Base-by-base conservation (phyloP, 768 basidiomycete species). In the Nidula microcarpa region DNA sequence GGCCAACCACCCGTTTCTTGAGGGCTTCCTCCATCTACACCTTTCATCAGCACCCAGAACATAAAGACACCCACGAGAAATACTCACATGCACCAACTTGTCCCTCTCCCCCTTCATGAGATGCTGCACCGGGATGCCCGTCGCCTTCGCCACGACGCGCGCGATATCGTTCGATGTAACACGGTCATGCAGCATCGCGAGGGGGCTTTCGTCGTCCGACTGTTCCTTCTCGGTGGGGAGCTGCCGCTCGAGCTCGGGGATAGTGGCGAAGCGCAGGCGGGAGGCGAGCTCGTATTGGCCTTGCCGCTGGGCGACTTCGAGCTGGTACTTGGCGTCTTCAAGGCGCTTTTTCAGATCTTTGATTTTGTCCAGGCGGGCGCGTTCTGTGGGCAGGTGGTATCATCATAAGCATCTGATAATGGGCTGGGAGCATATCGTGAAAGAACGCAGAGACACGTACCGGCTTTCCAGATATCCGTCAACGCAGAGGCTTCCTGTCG, bases 101-200 rank as follows among this genome's bases (percentile, higher is more conserved):
- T 98, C 91, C 57, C 87, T 75, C 67, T 98, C 94, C 4, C 94
- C 93, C 65, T 90, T 91, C 59, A 96, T 68, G 55, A 96, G 69
- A 62, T 87, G 94, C 67, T 91, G 84, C 1, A 95, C 92, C 0
- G 94, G 94, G 30, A 96, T 94, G 5, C 94, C 94, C 0, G 94
- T 97, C 0, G 89, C 79, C 63, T 87, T 89, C 6, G 91, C 91
- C 3, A 95, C 88, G 17, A 95, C 94, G 2, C 89, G 77, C 2
- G 94, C 84, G 47, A 96, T 94, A 65, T 95, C 92, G 60, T 84
- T 85, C n/a, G 86, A 86, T 6, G 89, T 94, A 6, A 97, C 91
- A 39, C 91, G 76, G 56, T 94, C 93, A 58, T 93, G 86, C 34
- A 95, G 73, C 80, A 90, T 88, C 10, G 78, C 67, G 36, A 86